Base-by-base conservation (phyloP, 148 eudicot genomes). In the Rhododendron mucronatum region DNA sequence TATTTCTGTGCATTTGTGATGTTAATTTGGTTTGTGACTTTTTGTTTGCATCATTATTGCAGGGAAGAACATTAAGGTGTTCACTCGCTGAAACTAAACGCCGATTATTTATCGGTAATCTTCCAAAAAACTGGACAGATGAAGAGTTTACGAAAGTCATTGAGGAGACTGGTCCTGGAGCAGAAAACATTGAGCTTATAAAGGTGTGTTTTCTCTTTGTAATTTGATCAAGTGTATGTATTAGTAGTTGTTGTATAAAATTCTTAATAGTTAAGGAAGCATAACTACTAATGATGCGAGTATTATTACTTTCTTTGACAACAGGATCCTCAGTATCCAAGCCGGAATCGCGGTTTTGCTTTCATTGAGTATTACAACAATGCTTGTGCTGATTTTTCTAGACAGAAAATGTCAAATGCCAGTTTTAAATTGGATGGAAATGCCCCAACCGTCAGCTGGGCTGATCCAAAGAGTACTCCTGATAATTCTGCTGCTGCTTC, bases 291-390 rank as follows among this genome's bases (percentile, higher is more conserved):
- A 51, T 3, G 9, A 65, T 55, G 21, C 51, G 39, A 57, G 61
- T 53, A 23, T 63, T 7, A 1, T 87, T 86, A 80, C 37, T 85
- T 87, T 21, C 83, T 78, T 78, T 74, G 41, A 71, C 87, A 59
- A 51, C 90, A 97, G 99, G 99, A 97, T 92, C 98, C 98, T 71
- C 88, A 91, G 83, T 92, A 91, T 90, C 93, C 95, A 78, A 90
- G 95, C 59, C 98, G 98, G 84, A 97, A 97, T 85, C 97, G 99
- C 82, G 99, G 99, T 37, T 97, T 97, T 93, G 98, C 98, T 85
- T 97, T 97, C 82, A 90, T 97, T 21, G 99, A 97, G 92, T 97
- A 94, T 89, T 97, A 92, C 93, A 97, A 95, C 92, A 95, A 97
- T 91, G 97, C 98, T 9, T 97, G 99, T 89, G 99, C 99, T 83